These are phyloP conservation scores for Thalassiosira exigua DNA, from an alignment of 352 stramenopile genomes.

Conservation along the genomic window DNA sequence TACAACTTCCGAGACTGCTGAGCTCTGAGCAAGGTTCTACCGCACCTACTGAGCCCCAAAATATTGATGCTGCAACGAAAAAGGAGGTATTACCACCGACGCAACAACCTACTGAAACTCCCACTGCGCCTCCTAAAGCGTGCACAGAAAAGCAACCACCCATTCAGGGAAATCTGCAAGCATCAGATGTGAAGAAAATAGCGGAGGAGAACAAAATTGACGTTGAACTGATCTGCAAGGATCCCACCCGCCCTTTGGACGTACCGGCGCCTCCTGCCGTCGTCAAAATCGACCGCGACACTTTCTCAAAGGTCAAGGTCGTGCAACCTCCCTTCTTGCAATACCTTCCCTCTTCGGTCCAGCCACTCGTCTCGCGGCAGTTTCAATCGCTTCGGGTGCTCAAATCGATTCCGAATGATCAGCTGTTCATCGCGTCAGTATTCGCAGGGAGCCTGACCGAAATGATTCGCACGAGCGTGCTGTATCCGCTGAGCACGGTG, in stretches of 20 bases:
- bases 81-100: conserved; percentile 1
- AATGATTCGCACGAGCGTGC: conserved; percentile 66
- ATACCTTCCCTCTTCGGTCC: conserved; percentile 50
- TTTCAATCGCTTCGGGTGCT: conserved; percentile 53
- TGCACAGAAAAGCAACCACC: conserved; percentile 4
- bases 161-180: conserved; percentile 36
- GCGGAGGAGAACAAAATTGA: conserved; percentile 50
- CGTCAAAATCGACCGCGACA: conserved; percentile 58
- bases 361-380: conserved; percentile 30
- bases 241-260: conserved; percentile 16
- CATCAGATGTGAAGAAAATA: conserved; percentile 49
- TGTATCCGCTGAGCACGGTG: conserved; percentile 78
- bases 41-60: neutral
- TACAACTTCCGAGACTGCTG: neutral
- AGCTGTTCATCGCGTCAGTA: conserved; percentile 75
- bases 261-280: conserved; percentile 6
- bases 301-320: conserved; percentile 49
- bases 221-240: conserved; percentile 40
- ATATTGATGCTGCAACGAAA: conserved; percentile 1
- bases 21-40: neutral
- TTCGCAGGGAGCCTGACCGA: conserved; percentile 71
- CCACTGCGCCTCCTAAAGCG: neutral
- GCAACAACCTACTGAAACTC: conserved; percentile 4
- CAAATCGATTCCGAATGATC: conserved; percentile 65
- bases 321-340: conserved; percentile 45